Evolutionary conservation across 345 rosid genomes (phyloP).

Genomic region (Arabidopsis suecica): DNA sequence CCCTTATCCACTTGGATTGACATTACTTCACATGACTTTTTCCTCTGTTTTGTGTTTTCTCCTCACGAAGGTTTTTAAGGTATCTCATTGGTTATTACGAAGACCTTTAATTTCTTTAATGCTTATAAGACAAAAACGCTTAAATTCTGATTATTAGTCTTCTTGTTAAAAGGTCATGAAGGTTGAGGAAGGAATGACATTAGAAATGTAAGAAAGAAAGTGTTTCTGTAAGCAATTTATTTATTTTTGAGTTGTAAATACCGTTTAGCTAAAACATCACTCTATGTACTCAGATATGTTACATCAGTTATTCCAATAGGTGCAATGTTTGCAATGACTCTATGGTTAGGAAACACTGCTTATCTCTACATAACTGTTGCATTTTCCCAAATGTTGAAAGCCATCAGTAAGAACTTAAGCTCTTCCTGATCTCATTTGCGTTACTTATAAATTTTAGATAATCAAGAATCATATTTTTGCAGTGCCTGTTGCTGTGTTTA

Average conservation of each 20-base stretch:
- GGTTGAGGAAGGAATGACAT: neutral
- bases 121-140: neutral
- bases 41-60: constrained; percentile 1
- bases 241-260: neutral
- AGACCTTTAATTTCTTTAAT: too few relatives aligned
- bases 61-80: neutral
- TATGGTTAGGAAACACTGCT: constrained; percentile 3
- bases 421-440: neutral
- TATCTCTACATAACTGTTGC: neutral
- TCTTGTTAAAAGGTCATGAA: neutral
- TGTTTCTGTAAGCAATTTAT: neutral
- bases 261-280: neutral
- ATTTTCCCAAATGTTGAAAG: neutral
- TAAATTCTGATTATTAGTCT: neutral
- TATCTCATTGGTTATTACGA: neutral
- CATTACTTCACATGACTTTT: neutral
- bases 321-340: neutral
- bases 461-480: neutral
- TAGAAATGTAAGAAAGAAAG: neutral
- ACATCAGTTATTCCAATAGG: constrained; percentile 1
- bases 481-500: constrained; percentile 39
- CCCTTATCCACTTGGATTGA: constrained; percentile 2
- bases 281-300: constrained; percentile 4
- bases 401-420: neutral
- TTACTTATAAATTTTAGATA: too few relatives aligned